Evolutionary conservation across 257 asterid genomes (phyloP).

Genomic region (Solanum tarapatanum): DNA sequence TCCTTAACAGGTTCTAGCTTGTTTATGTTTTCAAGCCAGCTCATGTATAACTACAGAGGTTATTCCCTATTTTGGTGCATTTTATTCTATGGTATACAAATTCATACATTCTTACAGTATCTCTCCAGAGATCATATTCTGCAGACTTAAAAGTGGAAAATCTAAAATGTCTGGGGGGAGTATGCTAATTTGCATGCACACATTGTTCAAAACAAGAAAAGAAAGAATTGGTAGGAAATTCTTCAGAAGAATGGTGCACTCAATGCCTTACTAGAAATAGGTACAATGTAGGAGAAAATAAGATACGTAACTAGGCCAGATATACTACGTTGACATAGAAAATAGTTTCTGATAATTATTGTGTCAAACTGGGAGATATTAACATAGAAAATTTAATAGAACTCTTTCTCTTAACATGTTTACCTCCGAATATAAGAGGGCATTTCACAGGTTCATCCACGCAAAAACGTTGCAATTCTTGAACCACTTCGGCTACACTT

Average conservation of each 20-base stretch:
- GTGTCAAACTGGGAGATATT: background rate
- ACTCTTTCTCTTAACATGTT: background rate
- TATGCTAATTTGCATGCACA: background rate
- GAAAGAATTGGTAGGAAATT: background rate
- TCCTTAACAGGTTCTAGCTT: background rate
- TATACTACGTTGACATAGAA: no score
- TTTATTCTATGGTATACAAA: background rate
- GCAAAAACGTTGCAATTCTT: conserved; percentile 45
- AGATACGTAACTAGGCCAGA: background rate
- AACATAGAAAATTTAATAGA: background rate
- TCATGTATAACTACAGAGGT: background rate
- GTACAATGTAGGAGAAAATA: background rate
- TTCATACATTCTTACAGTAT: background rate
- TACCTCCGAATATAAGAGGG: conserved; percentile 93
- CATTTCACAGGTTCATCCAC: conserved; percentile 71
- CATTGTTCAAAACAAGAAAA: background rate
- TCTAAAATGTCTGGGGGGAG: background rate
- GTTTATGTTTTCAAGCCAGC: background rate
- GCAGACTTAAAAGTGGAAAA: background rate
- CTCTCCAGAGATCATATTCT: background rate
- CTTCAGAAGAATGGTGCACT: background rate
- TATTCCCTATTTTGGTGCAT: background rate
- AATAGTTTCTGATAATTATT: background rate
- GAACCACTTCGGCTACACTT: conserved; percentile 59
- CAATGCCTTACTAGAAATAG: background rate